Conservation (phyloP, 2,329 filamentous ascomycete species). For the Fusarium luffae region DNA sequence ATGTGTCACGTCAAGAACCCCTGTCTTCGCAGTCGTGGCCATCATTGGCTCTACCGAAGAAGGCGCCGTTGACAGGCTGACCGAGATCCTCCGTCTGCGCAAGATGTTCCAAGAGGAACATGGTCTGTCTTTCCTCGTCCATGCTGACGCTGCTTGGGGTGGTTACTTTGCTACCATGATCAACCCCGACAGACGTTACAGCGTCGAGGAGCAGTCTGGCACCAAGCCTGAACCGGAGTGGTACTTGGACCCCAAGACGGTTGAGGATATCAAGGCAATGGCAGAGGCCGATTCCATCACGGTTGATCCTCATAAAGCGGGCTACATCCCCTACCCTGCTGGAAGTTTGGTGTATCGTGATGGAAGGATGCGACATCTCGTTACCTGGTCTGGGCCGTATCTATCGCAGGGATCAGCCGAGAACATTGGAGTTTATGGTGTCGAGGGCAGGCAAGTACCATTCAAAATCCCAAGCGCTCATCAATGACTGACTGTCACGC, state of each 20-base stretch:
- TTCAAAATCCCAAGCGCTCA: accelerated
- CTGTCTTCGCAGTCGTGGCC: conserved; percentile 58
- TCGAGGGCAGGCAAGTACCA: conserved; percentile 54
- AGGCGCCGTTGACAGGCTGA: conserved; percentile 57
- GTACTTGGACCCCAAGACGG: conserved; percentile 50
- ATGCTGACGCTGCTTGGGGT: conserved; percentile 62
- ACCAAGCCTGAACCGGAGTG: conserved; percentile 49
- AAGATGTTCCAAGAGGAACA: conserved; percentile 52
- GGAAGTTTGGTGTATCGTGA: conserved; percentile 58
- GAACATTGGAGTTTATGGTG: conserved; percentile 57
- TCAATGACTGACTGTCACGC: background rate
- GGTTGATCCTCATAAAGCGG: conserved; percentile 60
- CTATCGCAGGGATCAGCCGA: conserved; percentile 53
- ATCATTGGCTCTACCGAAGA: conserved; percentile 62
- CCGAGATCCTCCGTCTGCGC: conserved; percentile 53
- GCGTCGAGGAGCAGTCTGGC: background rate
- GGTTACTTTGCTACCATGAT: conserved; percentile 62
- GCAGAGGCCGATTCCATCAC: conserved; percentile 58
- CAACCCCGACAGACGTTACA: conserved; percentile 44
- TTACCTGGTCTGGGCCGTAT: conserved; percentile 58
- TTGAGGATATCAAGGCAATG: conserved; percentile 54
- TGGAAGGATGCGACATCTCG: conserved; percentile 55
- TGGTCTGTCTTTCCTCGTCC: conserved; percentile 59
- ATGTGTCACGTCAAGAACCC: conserved; percentile 44
- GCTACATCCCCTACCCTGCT: conserved; percentile 60